Percentiles rank a stretch among this genome's conserved stretches.
Conservation (phyloP, 148 eudicot genomes). For the Silene latifolia region DNA sequence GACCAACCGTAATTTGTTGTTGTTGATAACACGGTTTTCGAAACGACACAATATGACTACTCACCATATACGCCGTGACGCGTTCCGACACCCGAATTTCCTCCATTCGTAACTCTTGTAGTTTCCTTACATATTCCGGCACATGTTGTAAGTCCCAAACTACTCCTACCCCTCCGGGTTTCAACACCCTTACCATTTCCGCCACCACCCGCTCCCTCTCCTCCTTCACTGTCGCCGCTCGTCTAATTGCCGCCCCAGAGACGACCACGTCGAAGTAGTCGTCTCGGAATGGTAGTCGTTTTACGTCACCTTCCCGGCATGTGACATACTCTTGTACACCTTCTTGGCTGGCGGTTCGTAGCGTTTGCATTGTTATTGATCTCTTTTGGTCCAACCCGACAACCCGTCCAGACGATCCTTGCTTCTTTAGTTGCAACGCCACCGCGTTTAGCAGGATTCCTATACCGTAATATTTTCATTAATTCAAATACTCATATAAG, state of each 20-base stretch:
- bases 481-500: not conserved
- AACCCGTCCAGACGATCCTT: conserved; percentile 76
- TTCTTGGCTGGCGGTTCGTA: conserved; percentile 59
- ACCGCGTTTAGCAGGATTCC: conserved; percentile 85
- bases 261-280: conserved; percentile 93
- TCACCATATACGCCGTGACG: conserved; percentile 81
- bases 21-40: conserved; percentile 60
- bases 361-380: conserved; percentile 43
- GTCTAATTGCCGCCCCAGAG: conserved; percentile 67
- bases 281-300: conserved; percentile 67
- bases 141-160: conserved; percentile 90
- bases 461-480: not conserved
- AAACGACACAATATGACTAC: conserved; percentile 78
- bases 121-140: conserved; percentile 73
- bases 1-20: not conserved
- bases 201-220: conserved; percentile 75
- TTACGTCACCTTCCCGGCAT: conserved; percentile 76
- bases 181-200: conserved; percentile 76
- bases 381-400: conserved; percentile 59
- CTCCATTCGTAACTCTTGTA: conserved; percentile 75
- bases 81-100: conserved; percentile 77
- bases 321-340: conserved; percentile 97
- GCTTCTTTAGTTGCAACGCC: conserved; percentile 75
- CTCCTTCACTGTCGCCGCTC: conserved; percentile 65
- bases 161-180: conserved; percentile 78